Base-by-base conservation (phyloP, 2,329 filamentous ascomycete species). In the Xylariaceae sp. region DNA sequence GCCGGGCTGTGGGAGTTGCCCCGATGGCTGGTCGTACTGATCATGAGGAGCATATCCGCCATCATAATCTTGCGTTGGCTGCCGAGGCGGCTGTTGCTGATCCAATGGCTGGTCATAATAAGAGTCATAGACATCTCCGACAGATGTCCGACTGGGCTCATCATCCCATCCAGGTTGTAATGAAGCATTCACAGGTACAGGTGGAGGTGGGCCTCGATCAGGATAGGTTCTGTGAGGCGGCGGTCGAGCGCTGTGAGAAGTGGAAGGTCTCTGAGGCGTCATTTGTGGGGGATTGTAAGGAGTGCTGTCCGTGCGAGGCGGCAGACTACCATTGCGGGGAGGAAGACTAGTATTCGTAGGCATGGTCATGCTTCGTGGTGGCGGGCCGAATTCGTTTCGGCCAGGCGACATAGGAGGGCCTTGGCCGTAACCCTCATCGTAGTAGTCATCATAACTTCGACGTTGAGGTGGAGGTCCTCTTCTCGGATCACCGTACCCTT, bases 331-430 rank as follows among this genome's bases (percentile, higher is more conserved):
- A 45, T 69, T 65, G 6, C 62, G 64, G 66, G 72, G 72, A 10
- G 52, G 42, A 33, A 73, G 59, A 18, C 65, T 62, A 11, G 77
- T 73, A 50, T 79, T 75, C 3, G 73, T 66, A 2, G 82, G 81
- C 79, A 84, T 82, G 5, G 83, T 86, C 76, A 79, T 81, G 51
- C 82, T 86, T 59, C 83, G 74, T n/a, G 70, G 63, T 9, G 79
- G 80, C 2, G 78, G 75, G 0, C 73, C 79, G 58, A 79, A 83
- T 6, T 73, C 71, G 38, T 74, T 69, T 54, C 64, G 63, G 9
- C 58, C 59, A 11, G 71, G 69, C 36, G 69, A 69, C 47, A 68
- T 70, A 16, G 71, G 64, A 22, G 64, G 64, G 13, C 65, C 64
- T 22, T 64, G 64, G 13, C 65, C 64, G 36, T 70, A 69, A 9